These are phyloP conservation scores for Puccinellia tenuiflora DNA, from an alignment of 176 grass and related monocot species.

Conservation along the genomic window DNA sequence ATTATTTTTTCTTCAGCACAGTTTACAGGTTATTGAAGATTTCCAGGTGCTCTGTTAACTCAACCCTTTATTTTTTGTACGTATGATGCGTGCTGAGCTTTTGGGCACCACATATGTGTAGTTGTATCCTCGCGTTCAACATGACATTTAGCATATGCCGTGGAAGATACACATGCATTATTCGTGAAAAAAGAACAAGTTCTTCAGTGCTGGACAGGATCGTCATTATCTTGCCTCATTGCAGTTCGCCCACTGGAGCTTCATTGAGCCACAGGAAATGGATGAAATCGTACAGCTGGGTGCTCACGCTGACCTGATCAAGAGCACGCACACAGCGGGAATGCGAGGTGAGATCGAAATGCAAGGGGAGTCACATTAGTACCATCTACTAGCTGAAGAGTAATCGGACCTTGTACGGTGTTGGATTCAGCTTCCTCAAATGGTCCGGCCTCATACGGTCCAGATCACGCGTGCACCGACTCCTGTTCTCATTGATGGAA, in stretches of 20 bases:
- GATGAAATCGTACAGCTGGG: conserved; percentile 91
- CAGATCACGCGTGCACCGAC: conserved; percentile 55
- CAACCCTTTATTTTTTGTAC: not conserved
- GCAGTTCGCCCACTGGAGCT: conserved; percentile 81
- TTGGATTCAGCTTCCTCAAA: conserved; percentile 87
- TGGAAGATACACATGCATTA: not conserved
- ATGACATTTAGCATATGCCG: not conserved
- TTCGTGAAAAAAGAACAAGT: not conserved
- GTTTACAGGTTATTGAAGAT: not conserved
- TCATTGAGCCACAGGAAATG: conserved; percentile 95
- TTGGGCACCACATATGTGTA: not conserved
- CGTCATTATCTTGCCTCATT: conserved; percentile 15
- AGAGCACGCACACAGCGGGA: not conserved
- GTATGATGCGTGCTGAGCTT: not conserved
- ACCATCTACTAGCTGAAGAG: not conserved
- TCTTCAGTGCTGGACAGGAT: not conserved
- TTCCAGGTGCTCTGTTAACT: not conserved
- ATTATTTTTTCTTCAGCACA: not conserved
- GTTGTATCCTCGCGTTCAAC: not conserved
- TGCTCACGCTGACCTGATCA: conserved; percentile 78
- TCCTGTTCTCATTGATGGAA: conserved; percentile 51
- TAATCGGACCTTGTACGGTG: conserved; percentile 78
- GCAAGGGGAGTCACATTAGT: not conserved
- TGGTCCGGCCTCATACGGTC: conserved; percentile 83
- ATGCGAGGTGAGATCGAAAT: not conserved